Evolutionary conservation across 495 filamentous ascomycete genomes (phyloP).

Genomic region (Sphaerosporella brunnea): DNA sequence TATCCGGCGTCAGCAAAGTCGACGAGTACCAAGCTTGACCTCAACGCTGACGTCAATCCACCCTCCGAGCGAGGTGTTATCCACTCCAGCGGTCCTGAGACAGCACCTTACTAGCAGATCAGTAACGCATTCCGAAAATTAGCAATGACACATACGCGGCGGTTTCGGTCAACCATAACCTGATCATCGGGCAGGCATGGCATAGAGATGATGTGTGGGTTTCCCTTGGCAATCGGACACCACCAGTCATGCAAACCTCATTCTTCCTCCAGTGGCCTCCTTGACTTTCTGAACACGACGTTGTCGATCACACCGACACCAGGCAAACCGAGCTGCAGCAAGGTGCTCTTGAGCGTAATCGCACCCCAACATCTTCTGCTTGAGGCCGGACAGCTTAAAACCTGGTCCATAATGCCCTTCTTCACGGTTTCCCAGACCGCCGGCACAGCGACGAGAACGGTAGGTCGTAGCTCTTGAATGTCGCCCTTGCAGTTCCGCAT

Average conservation of each 20-base stretch:
- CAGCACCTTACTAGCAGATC: constrained; percentile 49
- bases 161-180: constrained; percentile 93
- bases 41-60: constrained; percentile 67
- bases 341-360: constrained; percentile 61
- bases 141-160: constrained; percentile 34
- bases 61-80: constrained; percentile 59
- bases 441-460: constrained; percentile 82
- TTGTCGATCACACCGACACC: constrained; percentile 54
- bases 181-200: constrained; percentile 75
- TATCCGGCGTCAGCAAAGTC: constrained; percentile 93
- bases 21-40: constrained; percentile 84
- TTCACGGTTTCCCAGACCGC: constrained; percentile 97
- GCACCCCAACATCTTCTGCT: constrained; percentile 81
- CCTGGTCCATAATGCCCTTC: constrained; percentile 83
- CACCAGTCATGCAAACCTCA: constrained; percentile 74
- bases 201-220: constrained; percentile 73
- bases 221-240: constrained; percentile 72
- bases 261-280: constrained; percentile 68
- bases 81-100: constrained; percentile 79
- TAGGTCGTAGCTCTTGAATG: constrained; percentile 83
- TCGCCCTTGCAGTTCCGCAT: constrained; percentile 91
- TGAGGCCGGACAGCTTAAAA: constrained; percentile 55
- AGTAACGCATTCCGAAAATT: too few species aligned
- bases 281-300: constrained; percentile 77
- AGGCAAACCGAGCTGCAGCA: constrained; percentile 60